Evolutionary conservation across 768 basidiomycete genomes (phyloP).

Genomic region (Lactarius hatsudake): DNA sequence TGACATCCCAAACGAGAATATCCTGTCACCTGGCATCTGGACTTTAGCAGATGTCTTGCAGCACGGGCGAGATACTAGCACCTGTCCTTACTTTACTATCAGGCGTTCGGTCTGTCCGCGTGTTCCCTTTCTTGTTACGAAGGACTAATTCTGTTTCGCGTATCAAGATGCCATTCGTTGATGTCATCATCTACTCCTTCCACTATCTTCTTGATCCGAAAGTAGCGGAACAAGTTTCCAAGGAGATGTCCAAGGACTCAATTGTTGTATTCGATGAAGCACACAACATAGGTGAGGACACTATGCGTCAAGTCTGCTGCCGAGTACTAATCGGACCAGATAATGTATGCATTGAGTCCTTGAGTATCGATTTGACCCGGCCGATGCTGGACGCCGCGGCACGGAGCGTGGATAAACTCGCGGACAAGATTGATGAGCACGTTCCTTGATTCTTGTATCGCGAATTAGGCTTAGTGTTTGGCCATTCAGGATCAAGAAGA

Average conservation of each 20-base stretch:
- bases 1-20: constrained; percentile 72
- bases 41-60: constrained; percentile 91
- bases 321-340: constrained; percentile 44
- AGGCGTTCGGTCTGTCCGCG: constrained; percentile 80
- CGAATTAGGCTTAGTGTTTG: constrained; percentile 6
- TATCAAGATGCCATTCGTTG: constrained; percentile 86
- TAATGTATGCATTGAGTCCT: constrained; percentile 98
- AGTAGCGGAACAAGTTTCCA: constrained; percentile 98
- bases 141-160: background rate
- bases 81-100: constrained; percentile 95
- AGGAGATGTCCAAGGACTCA: constrained; percentile 94
- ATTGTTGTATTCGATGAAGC: constrained; percentile 99
- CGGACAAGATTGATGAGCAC: constrained; percentile 93
- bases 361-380: constrained; percentile 94
- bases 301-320: constrained; percentile 9
- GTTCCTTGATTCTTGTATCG: constrained; percentile 32
- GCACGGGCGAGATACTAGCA: constrained; percentile 78
- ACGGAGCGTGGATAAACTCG: constrained; percentile 79
- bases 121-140: background rate
- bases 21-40: constrained; percentile 86
- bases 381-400: constrained; percentile 97
- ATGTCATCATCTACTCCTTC: constrained; percentile 98
- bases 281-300: constrained; percentile 84
- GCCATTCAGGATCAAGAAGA: constrained; percentile 76
- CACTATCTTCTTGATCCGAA: constrained; percentile 99